A percentile compares a stretch with the other conserved stretches of the same genome.
Evolutionary conservation across 2,329 filamentous ascomycete species (phyloP).

Genomic region (Aaosphaeria pasadenensis): DNA sequence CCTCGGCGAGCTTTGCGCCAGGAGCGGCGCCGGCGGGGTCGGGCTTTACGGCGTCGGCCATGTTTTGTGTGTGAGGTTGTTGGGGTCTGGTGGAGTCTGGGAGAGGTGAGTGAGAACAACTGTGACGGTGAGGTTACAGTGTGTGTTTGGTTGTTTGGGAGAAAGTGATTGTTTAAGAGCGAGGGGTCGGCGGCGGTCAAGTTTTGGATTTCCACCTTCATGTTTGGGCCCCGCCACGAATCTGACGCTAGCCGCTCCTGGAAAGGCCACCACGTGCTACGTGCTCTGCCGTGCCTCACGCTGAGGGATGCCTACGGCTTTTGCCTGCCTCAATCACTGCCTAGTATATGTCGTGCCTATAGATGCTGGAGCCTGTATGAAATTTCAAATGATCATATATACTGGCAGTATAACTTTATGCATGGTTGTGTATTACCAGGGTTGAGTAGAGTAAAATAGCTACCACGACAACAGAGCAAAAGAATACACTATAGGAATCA

Average conservation of each 20-base stretch:
- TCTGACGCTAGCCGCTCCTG: too few relatives aligned
- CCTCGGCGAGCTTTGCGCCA: constrained; percentile 39
- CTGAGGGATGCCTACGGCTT: too few relatives aligned
- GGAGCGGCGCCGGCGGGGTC: constrained; percentile 40
- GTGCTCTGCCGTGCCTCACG: too few relatives aligned
- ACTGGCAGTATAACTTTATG: too few relatives aligned
- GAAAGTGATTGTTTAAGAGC: neutral
- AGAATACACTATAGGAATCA: neutral
- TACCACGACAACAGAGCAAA: neutral
- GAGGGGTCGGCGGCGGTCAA: neutral
- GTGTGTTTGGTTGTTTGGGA: constrained; percentile 2
- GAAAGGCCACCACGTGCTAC: too few relatives aligned
- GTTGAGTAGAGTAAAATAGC: too few relatives aligned
- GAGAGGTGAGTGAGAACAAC: neutral
- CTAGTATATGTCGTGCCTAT: too few relatives aligned
- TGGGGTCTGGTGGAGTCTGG: neutral
- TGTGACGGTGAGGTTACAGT: neutral
- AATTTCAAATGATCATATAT: too few relatives aligned
- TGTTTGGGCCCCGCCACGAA: neutral
- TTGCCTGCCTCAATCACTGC: too few relatives aligned
- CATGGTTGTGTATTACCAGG: too few relatives aligned
- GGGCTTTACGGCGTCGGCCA: constrained; percentile 40
- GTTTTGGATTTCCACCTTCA: too few relatives aligned
- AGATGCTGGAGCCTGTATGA: too few relatives aligned
- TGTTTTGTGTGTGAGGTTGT: constrained; percentile 9